Base-by-base conservation (phyloP, 2,329 filamentous ascomycete genomes). In the Zymoseptoria brevis region DNA sequence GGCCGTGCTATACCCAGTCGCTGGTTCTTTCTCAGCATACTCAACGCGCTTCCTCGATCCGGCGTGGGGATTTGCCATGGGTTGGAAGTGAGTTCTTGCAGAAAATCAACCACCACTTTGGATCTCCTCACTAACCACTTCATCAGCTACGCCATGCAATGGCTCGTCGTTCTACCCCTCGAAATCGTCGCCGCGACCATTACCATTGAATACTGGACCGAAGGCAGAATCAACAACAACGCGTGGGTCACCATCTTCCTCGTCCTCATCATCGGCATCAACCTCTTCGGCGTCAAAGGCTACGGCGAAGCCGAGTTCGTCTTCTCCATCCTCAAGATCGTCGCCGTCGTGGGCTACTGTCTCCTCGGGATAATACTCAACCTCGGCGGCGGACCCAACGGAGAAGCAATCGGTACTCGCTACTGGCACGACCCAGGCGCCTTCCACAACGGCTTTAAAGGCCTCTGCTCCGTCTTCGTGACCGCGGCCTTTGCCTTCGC, bases 401-500 rank as follows among this genome's bases (percentile, higher is more conserved):
- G 63, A 4, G 80, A 82, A 45, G 84, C 86, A 68, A 80, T 86
- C 51, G 84, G 86, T 16, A 83, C 79, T 19, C 77, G 77, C 50
- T 85, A 82, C 74, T 73, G 71, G 71, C 57, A 64, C 21, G 53
- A 68, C 19, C 68, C 69, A 8, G 68, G 68, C 9, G 69, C 70
- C 9, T 81, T 81, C 68, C 65, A 71, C 56, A 78, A 86, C 67
- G 83, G 84, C 8, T 86, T 87, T 76, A 83, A 85, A 70, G 84
- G 84, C 51, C 80, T 86, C 64, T 86, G 83, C 71, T 80, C 80
- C 55, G 83, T 86, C 41, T 86, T 87, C 66, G 82, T 86, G 60
- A 85, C 82, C 19, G 83, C 83, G 19, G 81, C 83, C 2, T 87
- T 87, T 64, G 79, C 83, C 49, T 87, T 85, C 68, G 78, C 79